Conservation (phyloP, 1,284 basidiomycete genomes). For the Rhizoctonia solani region DNA sequence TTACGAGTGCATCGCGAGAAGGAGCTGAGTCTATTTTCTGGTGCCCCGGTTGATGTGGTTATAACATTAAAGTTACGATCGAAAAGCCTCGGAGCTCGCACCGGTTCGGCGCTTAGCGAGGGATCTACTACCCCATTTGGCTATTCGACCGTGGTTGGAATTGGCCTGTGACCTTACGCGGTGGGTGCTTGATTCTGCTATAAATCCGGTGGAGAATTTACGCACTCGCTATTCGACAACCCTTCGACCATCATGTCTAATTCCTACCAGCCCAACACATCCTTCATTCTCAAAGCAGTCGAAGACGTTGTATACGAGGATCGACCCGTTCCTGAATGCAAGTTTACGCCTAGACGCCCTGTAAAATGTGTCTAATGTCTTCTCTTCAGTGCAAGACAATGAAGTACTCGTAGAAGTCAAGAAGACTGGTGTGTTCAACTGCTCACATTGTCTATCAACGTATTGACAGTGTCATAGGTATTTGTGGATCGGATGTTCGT, state of each 20-base stretch:
- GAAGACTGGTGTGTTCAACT: conserved; percentile 70
- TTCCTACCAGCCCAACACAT: conserved; percentile 57
- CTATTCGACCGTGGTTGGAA: background rate
- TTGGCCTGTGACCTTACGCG: background rate
- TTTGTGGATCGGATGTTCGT: conserved; percentile 85
- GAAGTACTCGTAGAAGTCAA: conserved; percentile 91
- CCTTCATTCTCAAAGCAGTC: conserved; percentile 76
- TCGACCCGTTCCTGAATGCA: conserved; percentile 76
- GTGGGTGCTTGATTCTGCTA: conserved; percentile 12
- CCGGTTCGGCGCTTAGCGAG: conserved; percentile 14
- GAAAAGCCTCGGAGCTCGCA: conserved; percentile 1
- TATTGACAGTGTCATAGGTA: conserved; percentile 55
- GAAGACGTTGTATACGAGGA: conserved; percentile 77
- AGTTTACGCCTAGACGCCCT: conserved; percentile 40
- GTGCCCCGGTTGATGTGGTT: too few relatives aligned
- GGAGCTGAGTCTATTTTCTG: too few relatives aligned
- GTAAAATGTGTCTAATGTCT: background rate
- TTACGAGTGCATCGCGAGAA: too few relatives aligned
- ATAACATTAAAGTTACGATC: too few relatives aligned
- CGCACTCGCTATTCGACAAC: conserved; percentile 28
- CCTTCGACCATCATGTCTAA: conserved; percentile 57
- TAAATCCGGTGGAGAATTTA: background rate
- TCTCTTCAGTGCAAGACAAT: conserved; percentile 60
- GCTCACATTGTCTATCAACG: conserved; percentile 15
- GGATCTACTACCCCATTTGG: conserved; percentile 2